A percentile compares a stretch with the other conserved stretches of the same genome.
Conservation (phyloP, 1,284 basidiomycete genomes). For the Fomitopsis palustris region DNA sequence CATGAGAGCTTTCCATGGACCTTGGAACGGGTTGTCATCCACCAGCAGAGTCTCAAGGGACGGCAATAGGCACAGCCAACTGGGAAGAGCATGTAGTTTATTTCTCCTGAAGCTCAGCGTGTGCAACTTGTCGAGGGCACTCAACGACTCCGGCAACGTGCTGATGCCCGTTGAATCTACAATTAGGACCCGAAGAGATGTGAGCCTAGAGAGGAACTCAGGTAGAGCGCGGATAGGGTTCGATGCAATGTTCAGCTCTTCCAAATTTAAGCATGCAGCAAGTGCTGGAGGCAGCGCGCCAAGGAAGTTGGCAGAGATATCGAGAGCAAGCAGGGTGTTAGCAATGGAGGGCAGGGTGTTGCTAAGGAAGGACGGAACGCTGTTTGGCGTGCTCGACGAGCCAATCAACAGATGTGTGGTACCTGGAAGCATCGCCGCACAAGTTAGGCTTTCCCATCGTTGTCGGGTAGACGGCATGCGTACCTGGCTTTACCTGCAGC, state of each 20-base stretch:
- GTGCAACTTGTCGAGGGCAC: slow-evolving; percentile 71
- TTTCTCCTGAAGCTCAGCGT: slow-evolving; percentile 88
- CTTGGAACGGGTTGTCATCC: slow-evolving; percentile 92
- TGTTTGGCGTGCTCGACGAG: slow-evolving; percentile 71
- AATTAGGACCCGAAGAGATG: slow-evolving; percentile 81
- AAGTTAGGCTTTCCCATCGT: neutral
- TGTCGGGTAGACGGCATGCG: slow-evolving; percentile 21
- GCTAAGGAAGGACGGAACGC: slow-evolving; percentile 72
- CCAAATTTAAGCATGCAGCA: slow-evolving; percentile 73
- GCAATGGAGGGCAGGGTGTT: slow-evolving; percentile 66
- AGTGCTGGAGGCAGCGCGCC: slow-evolving; percentile 79
- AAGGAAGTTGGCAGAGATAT: slow-evolving; percentile 87
- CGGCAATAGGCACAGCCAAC: slow-evolving; percentile 87
- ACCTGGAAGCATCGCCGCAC: slow-evolving; percentile 40
- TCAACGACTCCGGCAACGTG: slow-evolving; percentile 69
- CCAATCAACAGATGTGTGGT: slow-evolving; percentile 88
- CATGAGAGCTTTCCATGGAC: slow-evolving; percentile 87
- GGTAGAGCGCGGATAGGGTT: slow-evolving; percentile 88
- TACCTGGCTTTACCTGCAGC: slow-evolving; percentile 67
- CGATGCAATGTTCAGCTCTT: slow-evolving; percentile 91
- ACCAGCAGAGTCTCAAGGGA: slow-evolving; percentile 85
- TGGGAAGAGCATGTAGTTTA: slow-evolving; percentile 84
- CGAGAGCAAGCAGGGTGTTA: slow-evolving; percentile 79
- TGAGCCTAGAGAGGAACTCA: slow-evolving; percentile 74
- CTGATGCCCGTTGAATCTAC: slow-evolving; percentile 84